A percentile compares a stretch with the other conserved stretches of the same genome.
Conservation (phyloP, 2,329 filamentous ascomycete species). For the Exophiala oligosperma region DNA sequence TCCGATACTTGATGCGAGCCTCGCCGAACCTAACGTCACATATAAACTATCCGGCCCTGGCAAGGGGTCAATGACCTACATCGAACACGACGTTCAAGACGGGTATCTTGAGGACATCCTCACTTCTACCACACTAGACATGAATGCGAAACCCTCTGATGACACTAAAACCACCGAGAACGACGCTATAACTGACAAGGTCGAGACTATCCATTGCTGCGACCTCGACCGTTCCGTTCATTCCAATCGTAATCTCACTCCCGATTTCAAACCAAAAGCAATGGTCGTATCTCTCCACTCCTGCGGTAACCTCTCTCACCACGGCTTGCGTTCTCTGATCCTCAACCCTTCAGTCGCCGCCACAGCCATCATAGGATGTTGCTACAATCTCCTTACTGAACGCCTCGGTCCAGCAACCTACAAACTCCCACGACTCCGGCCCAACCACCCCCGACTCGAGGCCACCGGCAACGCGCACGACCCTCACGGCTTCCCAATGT, state of each 20-base stretch:
- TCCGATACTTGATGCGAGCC: conserved; percentile 3
- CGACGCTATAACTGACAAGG: background rate
- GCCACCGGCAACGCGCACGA: conserved; percentile 73
- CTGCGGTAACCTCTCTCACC: conserved; percentile 95
- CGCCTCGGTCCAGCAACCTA: conserved; percentile 82
- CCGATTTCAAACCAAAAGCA: conserved; percentile 15
- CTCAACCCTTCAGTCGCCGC: conserved; percentile 81
- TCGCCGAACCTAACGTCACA: background rate
- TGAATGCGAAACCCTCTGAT: too few species aligned
- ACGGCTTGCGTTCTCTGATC: conserved; percentile 81
- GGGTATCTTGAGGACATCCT: conserved; percentile 39
- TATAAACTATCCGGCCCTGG: conserved; percentile 1
- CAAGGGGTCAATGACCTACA: conserved; percentile 42
- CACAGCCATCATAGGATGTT: conserved; percentile 96
- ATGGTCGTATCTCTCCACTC: conserved; percentile 97
- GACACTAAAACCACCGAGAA: background rate
- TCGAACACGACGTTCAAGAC: conserved; percentile 46
- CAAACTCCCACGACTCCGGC: conserved; percentile 76
- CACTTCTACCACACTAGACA: conserved; percentile 31
- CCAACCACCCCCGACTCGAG: conserved; percentile 68
- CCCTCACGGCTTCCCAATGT: conserved; percentile 93
- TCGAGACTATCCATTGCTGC: background rate
- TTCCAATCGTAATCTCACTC: background rate
- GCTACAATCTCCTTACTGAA: conserved; percentile 95
- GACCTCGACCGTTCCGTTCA: background rate